Evolutionary conservation across 345 rosid genomes (phyloP).

Genomic region (Geranium brycei): DNA sequence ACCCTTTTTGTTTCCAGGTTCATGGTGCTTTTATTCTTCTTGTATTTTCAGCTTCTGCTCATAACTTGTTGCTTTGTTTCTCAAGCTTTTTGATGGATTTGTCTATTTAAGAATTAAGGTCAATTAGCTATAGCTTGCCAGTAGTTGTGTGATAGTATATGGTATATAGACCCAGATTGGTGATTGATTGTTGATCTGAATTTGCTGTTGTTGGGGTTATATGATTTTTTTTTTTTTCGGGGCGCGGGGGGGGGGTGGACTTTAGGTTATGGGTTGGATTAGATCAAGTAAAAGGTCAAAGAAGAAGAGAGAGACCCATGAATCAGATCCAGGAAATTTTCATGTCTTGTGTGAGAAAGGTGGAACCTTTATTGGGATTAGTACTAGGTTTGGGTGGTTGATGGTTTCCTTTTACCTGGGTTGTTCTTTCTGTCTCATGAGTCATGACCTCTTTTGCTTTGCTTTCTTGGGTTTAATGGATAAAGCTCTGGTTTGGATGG

Average conservation of each 20-base stretch:
- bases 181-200: no score
- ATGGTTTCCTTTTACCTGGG: conserved; percentile 19
- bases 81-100: not conserved
- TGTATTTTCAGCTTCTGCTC: conserved; percentile 9
- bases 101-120: not conserved
- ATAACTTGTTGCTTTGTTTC: not conserved
- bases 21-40: conserved; percentile 4
- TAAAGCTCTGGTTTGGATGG: conserved; percentile 17
- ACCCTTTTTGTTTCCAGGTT: no score
- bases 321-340: conserved; percentile 37
- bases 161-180: not conserved
- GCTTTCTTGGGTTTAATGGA: conserved; percentile 5
- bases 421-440: conserved; percentile 15
- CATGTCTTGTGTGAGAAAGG: conserved; percentile 20
- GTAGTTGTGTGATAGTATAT: no score
- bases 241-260: no score
- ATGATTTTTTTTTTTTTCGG: conserved; percentile 9
- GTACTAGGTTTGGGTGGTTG: conserved; percentile 5
- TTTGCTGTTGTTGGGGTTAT: not conserved
- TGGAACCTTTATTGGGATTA: conserved; percentile 19
- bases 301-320: conserved; percentile 11
- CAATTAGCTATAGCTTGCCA: no score
- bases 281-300: conserved; percentile 3
- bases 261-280: conserved; percentile 2
- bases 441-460: conserved; percentile 6